Evolutionary conservation across 2,329 filamentous ascomycete genomes (phyloP), one percentile per base, ranked within the genome.

Genomic region (Cladosporium sp.): DNA sequence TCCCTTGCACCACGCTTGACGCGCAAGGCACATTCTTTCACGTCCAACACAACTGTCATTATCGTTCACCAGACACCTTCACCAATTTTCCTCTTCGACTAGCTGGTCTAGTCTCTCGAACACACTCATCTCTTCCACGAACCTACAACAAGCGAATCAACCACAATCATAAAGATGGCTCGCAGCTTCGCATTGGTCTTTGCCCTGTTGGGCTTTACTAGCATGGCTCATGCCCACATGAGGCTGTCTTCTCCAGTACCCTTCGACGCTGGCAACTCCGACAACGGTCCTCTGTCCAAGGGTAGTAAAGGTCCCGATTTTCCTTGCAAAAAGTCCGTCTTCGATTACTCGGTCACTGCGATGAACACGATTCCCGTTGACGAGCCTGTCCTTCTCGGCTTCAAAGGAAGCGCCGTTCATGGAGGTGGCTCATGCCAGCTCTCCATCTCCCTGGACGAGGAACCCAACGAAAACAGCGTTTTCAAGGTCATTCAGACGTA

Each of bases 401-500:
- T 96, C 68, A 70, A 67, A 0, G 93, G 92, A 3, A 74, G 75
- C 32, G 90, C 91, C 1, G 80, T 83, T 0, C 93, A 98, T 60
- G 89, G 88, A 9, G 93, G 93, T 41, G 93, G 93, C 1, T 93
- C 88, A 1, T 97, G 92, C 70, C 92, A 97, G 63, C 68, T 97
- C 33, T 84, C 84, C 9, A 73, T 97, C 59, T 89, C 89, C 0
- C 86, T 84, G 7, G 91, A 95, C 61, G 72, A 78, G 25, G 67
- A 78, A 13, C 90, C 91, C 0, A 84, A 78, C 32, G 78, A 78
- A 53, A 65, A 77, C 55, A 86, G 83, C 1, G 75, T 77, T 7
- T 97, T 84, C 80, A 93, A 93, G 71, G 88, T 95, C 53, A 93
- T 97, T 69, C 83, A 94, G 64, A 89, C 85, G 0, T 88, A 88